Percentiles rank a stretch among this genome's conserved stretches.
Conservation (phyloP, 345 rosid species). For the Conringia planisiliqua region DNA sequence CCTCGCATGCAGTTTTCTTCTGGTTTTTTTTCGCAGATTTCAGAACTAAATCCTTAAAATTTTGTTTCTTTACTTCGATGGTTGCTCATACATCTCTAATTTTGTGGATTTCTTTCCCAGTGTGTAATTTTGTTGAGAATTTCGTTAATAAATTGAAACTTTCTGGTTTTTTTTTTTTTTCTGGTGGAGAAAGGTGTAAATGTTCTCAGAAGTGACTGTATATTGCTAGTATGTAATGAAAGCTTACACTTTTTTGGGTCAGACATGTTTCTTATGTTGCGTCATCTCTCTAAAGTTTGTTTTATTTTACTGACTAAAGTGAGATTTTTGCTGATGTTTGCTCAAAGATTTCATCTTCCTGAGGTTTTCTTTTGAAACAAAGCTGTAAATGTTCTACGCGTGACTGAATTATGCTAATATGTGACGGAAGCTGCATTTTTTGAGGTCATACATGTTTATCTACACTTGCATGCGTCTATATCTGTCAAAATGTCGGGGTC, state of each 20-base stretch:
- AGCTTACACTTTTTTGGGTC: background rate
- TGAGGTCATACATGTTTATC: background rate
- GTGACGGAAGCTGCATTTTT: background rate
- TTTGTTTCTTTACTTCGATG: background rate
- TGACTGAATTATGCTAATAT: background rate
- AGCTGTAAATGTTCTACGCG: background rate
- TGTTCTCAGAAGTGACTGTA: background rate
- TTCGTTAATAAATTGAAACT: background rate
- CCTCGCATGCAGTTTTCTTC: constrained; percentile 11
- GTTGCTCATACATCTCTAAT: background rate
- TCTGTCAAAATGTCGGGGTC: background rate
- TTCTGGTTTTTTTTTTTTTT: background rate
- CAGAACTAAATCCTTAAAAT: background rate
- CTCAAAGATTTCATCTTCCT: background rate
- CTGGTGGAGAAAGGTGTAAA: background rate
- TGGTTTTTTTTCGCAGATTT: background rate
- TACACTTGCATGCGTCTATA: constrained; percentile 12
- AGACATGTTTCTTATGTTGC: background rate
- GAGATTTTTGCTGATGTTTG: background rate
- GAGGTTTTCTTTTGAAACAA: background rate
- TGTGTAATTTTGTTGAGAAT: background rate
- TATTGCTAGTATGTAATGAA: background rate
- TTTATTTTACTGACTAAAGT: background rate
- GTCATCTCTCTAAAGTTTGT: background rate
- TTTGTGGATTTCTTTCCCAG: background rate